Base-by-base conservation (phyloP, 1,284 basidiomycete species). In the Tilletia indica region DNA sequence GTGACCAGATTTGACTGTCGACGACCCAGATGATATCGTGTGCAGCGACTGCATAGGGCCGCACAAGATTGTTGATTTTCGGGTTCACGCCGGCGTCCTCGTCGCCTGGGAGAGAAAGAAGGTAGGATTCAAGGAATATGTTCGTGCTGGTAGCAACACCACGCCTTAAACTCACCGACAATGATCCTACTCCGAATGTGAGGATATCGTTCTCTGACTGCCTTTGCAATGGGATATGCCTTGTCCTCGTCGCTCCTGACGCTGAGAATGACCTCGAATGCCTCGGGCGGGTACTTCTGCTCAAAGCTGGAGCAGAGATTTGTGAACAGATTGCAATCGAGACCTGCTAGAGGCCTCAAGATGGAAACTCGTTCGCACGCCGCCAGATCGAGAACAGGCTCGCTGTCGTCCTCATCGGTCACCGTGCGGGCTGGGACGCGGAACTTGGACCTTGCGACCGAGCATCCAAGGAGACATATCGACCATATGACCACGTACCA, bases 11-110 rank as follows among this genome's bases (percentile, higher is more conserved):
- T 77, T 97, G 97, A 25, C 94, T 96, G 85, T 99, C 97, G 68
- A 99, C 88, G 12, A 99, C 92, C 96, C 96, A 99, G 66, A 99
- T 86, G 67, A 98, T 92, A 82, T 99, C 94, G 84, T 96, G 87
- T 70, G 88, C 86, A 0, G 96, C 95, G 51, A 87, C 87, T 2
- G 78, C 75, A 84, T 96, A 97, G 3, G 94, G 88, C 49, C 90
- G 89, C 73, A 96, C 89, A 51, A 99, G 90, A 83, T 99, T 99
- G 87, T 97, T 98, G 80, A 99, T 91, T 87, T 99, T 99, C 0
- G 97, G 97, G 81, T 99, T 99, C 51, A 94, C 91, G 1, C 96
- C 95, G 21, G 96, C 85, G 14, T 76, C 71, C 42, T 85, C 84
- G 67, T 86, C 85, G 72, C 86, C 86, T 86, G 66, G 19, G 21